A percentile compares a stretch with the other conserved stretches of the same genome.
These are phyloP conservation scores for Dioscorea alata DNA, from an alignment of 106 monocot genomes.

Conservation along the genomic window DNA sequence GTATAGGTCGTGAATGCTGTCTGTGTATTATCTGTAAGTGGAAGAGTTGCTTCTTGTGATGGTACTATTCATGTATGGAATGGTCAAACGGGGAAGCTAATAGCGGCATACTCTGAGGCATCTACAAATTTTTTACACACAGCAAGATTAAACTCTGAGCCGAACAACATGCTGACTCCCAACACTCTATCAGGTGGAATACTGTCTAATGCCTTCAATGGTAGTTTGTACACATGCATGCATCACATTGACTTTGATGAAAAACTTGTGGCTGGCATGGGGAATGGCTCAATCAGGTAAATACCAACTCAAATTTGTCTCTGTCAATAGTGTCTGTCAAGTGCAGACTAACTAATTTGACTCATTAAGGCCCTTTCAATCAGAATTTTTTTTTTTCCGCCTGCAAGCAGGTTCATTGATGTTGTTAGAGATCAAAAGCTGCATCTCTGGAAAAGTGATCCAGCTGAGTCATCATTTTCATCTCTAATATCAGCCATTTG, in stretches of 20 bases:
- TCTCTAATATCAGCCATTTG: constrained; percentile 88
- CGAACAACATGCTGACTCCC: constrained; percentile 46
- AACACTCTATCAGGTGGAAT: constrained; percentile 66
- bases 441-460: constrained; percentile 80
- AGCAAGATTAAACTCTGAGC: constrained; percentile 47
- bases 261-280: constrained; percentile 82
- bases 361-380: neutral
- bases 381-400: no score
- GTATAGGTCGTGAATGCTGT: constrained; percentile 85
- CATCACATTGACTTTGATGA: constrained; percentile 58
- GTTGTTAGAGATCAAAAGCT: constrained; percentile 63
- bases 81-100: constrained; percentile 79
- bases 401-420: constrained; percentile 74
- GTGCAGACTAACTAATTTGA: neutral
- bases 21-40: constrained; percentile 48
- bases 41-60: constrained; percentile 95
- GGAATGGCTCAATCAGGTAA: constrained; percentile 93
- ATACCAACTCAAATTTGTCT: neutral
- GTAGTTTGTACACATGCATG: constrained; percentile 87
- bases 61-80: constrained; percentile 97
- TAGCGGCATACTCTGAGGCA: constrained; percentile 68
- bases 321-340: neutral
- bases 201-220: constrained; percentile 80
- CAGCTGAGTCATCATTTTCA: constrained; percentile 58
- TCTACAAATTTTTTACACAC: constrained; percentile 36